phyloP scores from a whole-genome alignment of 176 grass and related monocot species.

The Phragmites australis region DNA sequence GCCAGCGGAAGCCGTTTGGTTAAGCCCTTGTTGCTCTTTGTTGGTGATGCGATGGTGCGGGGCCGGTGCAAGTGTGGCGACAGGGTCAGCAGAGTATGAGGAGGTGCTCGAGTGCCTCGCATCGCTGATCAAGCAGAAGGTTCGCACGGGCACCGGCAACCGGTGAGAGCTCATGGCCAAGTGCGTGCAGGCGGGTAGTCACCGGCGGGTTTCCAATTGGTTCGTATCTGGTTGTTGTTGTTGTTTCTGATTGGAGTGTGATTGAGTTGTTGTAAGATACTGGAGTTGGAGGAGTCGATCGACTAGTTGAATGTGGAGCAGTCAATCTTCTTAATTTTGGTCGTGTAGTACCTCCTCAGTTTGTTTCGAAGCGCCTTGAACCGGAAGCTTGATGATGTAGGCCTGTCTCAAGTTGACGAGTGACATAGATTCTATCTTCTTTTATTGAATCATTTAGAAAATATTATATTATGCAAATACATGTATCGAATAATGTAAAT shows the following conservation, averaged over 20 bases:
- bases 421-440: too few species aligned
- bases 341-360: too few species aligned
- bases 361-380: too few species aligned
- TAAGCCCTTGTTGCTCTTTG: neutral
- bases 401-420: too few species aligned
- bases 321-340: too few species aligned
- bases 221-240: neutral
- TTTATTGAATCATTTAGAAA: too few species aligned
- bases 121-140: conserved; percentile 75
- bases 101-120: conserved; percentile 68
- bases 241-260: conserved; percentile 6
- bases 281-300: conserved; percentile 71
- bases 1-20: neutral
- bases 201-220: neutral
- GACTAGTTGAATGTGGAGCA: conserved; percentile 69
- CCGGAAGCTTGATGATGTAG: too few species aligned
- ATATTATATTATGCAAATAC: too few species aligned
- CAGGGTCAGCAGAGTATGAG: conserved; percentile 57
- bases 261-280: conserved; percentile 45
- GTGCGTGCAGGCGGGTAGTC: conserved; percentile 58
- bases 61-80: conserved; percentile 11
- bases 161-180: conserved; percentile 78
- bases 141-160: conserved; percentile 56
- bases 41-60: neutral
- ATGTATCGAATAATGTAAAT: too few species aligned